Percentiles rank a stretch among this genome's conserved stretches.
Evolutionary conservation across 2,329 filamentous ascomycete species (phyloP).

Genomic region (Magnaporthiopsis rhizophila): DNA sequence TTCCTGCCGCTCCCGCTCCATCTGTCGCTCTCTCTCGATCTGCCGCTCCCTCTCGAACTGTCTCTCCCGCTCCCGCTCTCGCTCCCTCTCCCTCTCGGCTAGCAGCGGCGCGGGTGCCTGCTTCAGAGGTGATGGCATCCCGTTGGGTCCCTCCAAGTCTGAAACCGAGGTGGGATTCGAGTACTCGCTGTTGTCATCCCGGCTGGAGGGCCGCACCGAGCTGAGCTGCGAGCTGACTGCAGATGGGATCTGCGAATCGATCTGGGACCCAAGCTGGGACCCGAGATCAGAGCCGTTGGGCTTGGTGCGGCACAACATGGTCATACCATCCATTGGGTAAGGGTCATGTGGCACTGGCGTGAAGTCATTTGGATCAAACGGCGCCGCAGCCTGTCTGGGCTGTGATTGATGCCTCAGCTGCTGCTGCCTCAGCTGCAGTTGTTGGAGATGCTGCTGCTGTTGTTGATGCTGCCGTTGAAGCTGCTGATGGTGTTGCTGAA

Average conservation of each 20-base stretch:
- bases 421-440: slow-evolving; percentile 16
- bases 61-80: neutral
- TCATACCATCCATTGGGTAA: slow-evolving; percentile 93
- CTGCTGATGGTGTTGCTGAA: slow-evolving; percentile 18
- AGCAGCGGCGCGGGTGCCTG: slow-evolving; percentile 25
- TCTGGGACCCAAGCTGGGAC: slow-evolving; percentile 29
- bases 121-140: slow-evolving; percentile 68
- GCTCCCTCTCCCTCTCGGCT: neutral
- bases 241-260: slow-evolving; percentile 41
- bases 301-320: slow-evolving; percentile 77
- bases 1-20: neutral
- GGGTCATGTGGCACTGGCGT: slow-evolving; percentile 78
- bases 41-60: neutral
- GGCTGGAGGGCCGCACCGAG: slow-evolving; percentile 68
- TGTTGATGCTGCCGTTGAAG: slow-evolving; percentile 16
- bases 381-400: slow-evolving; percentile 17
- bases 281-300: slow-evolving; percentile 16
- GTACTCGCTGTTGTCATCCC: slow-evolving; percentile 84
- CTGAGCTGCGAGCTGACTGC: slow-evolving; percentile 40
- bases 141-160: slow-evolving; percentile 71
- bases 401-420: slow-evolving; percentile 7
- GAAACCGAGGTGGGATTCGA: slow-evolving; percentile 85
- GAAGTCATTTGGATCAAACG: slow-evolving; percentile 50
- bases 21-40: neutral
- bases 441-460: slow-evolving; percentile 15